Evolutionary conservation across 352 stramenopile genomes (phyloP), one percentile per base, ranked within the genome.

Genomic region (Globisporangium lucens): DNA sequence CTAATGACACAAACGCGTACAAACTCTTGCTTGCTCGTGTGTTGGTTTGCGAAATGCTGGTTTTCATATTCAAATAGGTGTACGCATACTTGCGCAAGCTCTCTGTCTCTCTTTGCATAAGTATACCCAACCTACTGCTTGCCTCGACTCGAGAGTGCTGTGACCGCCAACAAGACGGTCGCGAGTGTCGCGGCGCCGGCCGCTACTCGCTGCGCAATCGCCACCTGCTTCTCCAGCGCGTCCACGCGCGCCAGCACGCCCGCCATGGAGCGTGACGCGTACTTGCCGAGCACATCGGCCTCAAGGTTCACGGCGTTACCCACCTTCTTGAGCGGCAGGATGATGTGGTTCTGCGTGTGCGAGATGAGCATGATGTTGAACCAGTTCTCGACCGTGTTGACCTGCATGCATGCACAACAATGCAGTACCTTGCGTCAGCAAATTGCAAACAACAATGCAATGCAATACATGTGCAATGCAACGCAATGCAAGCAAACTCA

Each of bases 301-400:
- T 98, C 94, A 35, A 98, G 71, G 78, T 98, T 98, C 22, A 98
- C 91, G 35, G 66, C 66, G 72, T 93, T 85, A 30, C 91, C 92
- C 7, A 96, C 72, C 56, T 83, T 74, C 76, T 99, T 99, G 30
- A 87, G 77, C 24, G 97, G 96, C 52, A 99, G 78, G 56, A 98
- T 97, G 53, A 99, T 97, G 74, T 98, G 91, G 79, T 98, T 97
- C 72, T 98, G 98, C 36, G 98, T 99, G 80, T 99, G 97, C 62
- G 96, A 85, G 63, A 99, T 96, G 73, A 99, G 89, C 98, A 99
- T 99, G 74, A 99, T 97, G 53, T 91, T 98, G 77, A 99, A 99
- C 86, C 92, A 99, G 65, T 87, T 79, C 63, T 93, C 79, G 38
- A 74, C 70, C 1, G 67, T 72, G 69, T 97, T 85, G 20, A 94